These are phyloP conservation scores for Symbiotaphrina buchneri DNA, from an alignment of 495 filamentous ascomycete species.

Conservation along the genomic window DNA sequence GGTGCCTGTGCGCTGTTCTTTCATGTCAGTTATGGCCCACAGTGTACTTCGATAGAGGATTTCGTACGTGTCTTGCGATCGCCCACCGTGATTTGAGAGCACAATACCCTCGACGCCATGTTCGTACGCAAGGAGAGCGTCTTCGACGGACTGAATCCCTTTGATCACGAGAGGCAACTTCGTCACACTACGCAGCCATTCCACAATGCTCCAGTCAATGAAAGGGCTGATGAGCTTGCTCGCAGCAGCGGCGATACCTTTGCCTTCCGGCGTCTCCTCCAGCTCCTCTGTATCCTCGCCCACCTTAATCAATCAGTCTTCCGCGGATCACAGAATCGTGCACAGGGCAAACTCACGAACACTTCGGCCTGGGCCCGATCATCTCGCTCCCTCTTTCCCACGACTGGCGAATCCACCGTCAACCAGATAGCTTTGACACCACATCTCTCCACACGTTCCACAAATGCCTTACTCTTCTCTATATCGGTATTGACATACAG, in stretches of 20 bases:
- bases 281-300: no score
- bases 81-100: slow-evolving; percentile 46
- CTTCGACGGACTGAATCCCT: slow-evolving; percentile 37
- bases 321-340: no score
- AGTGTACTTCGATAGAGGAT: no score
- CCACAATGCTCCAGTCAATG: slow-evolving; percentile 28
- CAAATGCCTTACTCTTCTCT: slow-evolving; percentile 36
- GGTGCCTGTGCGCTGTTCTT: slow-evolving; percentile 22
- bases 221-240: slow-evolving; percentile 9
- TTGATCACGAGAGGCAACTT: slow-evolving; percentile 34
- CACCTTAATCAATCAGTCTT: no score
- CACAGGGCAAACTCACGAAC: no score
- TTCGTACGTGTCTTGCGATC: slow-evolving; percentile 35
- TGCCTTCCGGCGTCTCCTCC: no score
- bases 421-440: slow-evolving; percentile 44
- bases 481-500: slow-evolving; percentile 63
- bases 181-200: slow-evolving; percentile 23
- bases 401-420: slow-evolving; percentile 42
- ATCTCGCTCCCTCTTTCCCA: slow-evolving; percentile 39
- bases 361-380: slow-evolving; percentile 30
- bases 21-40: no score
- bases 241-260: slow-evolving; percentile 4
- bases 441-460: slow-evolving; percentile 31
- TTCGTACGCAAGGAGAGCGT: slow-evolving; percentile 31
- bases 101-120: slow-evolving; percentile 34